Conservation (phyloP, 1,139 yeast species). For the Nakaseomyces sp. region DNA sequence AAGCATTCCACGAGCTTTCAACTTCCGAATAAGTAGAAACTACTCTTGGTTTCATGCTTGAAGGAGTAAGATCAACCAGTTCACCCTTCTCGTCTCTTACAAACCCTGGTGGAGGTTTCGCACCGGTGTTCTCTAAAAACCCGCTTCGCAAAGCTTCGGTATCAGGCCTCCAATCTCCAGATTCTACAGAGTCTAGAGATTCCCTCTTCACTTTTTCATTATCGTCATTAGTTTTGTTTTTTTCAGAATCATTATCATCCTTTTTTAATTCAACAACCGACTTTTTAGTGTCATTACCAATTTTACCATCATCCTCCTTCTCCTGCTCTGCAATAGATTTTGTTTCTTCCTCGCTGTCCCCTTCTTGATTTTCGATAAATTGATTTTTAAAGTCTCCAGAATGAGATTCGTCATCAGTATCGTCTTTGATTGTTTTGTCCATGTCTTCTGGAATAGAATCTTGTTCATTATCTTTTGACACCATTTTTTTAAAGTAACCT, state of each 20-base stretch:
- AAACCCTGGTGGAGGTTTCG: slow-evolving; percentile 27
- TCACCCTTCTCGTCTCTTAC: slow-evolving; percentile 27
- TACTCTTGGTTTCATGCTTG: slow-evolving; percentile 24
- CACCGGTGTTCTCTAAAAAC: slow-evolving; percentile 25
- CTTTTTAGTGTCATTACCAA: neutral
- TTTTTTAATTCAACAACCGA: neutral
- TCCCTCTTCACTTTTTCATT: slow-evolving; percentile 5
- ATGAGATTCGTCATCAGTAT: neutral
- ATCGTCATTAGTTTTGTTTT: neutral
- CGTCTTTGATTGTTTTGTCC: neutral
- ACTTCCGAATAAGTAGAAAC: slow-evolving; percentile 27
- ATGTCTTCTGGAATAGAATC: no score
- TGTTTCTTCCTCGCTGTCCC: neutral
- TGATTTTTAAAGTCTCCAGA: neutral
- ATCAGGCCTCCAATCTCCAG: slow-evolving; percentile 25
- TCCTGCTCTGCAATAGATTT: neutral
- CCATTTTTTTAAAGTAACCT: slow-evolving; percentile 23
- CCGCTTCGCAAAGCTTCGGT: slow-evolving; percentile 27
- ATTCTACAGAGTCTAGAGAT: slow-evolving; percentile 8
- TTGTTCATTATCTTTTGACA: slow-evolving; percentile 11
- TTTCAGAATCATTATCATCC: neutral
- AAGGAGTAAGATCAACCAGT: slow-evolving; percentile 23
- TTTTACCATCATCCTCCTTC: neutral
- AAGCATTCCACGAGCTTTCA: slow-evolving; percentile 32
- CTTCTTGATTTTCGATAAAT: neutral